Base-by-base conservation (phyloP, 345 rosid genomes). In the Lepidium africanum region DNA sequence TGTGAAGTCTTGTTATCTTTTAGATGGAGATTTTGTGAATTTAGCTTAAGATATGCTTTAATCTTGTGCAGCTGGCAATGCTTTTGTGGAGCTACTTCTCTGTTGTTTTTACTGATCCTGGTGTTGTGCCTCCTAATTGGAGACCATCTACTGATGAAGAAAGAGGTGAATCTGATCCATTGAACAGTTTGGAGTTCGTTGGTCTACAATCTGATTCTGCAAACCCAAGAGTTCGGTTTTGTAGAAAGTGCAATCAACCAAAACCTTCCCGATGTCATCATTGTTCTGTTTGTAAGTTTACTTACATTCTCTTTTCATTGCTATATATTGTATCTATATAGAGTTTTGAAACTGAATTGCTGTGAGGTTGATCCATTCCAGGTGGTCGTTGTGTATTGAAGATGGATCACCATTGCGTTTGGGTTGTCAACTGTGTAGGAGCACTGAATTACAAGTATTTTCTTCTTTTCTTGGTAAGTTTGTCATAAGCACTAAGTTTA, bases 341-440 rank as follows among this genome's bases (percentile, higher is more conserved):
- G 55, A 45, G 75, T 23, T 10, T 37, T 57, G 57, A 37, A 57
- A 14, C 35, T 54, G 52, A 11, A 38, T 63, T 38, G 21, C 72
- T 33, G 15, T 76, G 59, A 65, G 30, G 30, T 69, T 50, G 77
- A 16, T 76, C 73, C 36, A 12, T 68, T 75, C 65, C 72, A 95
- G 99, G 99, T 76, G 97, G 94, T 15, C 81, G 94, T 47, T 95
- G 99, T 71, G 86, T 91, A 38, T 83, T 95, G 58, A 95, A 95
- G 85, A 95, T 95, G 99, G 99, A 95, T 64, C 99, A 95, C 67
- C 99, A 95, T 75, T 95, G 99, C 47, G 97, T 95, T 16, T 95
- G 99, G 99, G 99, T 95, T 81, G 99, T 95, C 40, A 95, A 91
- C 70, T 95, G 99, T 76, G 99, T 95, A 50, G 99, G 99, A 50